These are phyloP conservation scores for Cordyceps cateniannulata DNA, from an alignment of 2,329 filamentous ascomycete genomes.

Conservation along the genomic window DNA sequence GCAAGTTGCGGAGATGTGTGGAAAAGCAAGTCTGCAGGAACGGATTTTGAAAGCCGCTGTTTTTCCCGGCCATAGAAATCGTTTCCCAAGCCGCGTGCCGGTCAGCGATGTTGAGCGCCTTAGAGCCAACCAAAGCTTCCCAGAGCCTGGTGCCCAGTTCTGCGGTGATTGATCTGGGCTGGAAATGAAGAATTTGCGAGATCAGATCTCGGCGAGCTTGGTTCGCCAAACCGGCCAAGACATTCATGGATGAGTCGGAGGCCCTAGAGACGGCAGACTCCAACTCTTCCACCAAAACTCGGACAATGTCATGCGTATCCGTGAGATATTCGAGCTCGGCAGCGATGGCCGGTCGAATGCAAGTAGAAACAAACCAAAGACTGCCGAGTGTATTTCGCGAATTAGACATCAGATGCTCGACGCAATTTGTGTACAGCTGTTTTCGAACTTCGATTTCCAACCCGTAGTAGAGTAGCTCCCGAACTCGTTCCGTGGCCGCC, in stretches of 20 bases:
- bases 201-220: conserved; percentile 52
- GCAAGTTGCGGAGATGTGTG: conserved; percentile 50
- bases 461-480: conserved; percentile 51
- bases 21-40: conserved; percentile 50
- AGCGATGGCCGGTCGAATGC: conserved; percentile 39
- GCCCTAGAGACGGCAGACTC: conserved; percentile 41
- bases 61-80: conserved; percentile 44
- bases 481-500: conserved; percentile 57
- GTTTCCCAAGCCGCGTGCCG: conserved; percentile 64
- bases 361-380: conserved; percentile 54
- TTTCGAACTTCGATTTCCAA: conserved; percentile 49
- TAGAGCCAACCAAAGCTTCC: conserved; percentile 63
- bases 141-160: conserved; percentile 62
- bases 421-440: conserved; percentile 59
- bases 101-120: conserved; percentile 52
- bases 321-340: conserved; percentile 52
- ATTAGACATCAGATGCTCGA: conserved; percentile 59
- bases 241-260: not conserved
- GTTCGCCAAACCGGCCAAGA: conserved; percentile 43
- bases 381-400: conserved; percentile 65
- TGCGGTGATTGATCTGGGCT: conserved; percentile 54
- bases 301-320: conserved; percentile 53
- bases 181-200: conserved; percentile 50
- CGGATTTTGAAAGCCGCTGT: conserved; percentile 40
- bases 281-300: conserved; percentile 58